Evolutionary conservation across 192 early-diverging fungal genomes (phyloP).

Genomic region (Entophlyctis helioformis): DNA sequence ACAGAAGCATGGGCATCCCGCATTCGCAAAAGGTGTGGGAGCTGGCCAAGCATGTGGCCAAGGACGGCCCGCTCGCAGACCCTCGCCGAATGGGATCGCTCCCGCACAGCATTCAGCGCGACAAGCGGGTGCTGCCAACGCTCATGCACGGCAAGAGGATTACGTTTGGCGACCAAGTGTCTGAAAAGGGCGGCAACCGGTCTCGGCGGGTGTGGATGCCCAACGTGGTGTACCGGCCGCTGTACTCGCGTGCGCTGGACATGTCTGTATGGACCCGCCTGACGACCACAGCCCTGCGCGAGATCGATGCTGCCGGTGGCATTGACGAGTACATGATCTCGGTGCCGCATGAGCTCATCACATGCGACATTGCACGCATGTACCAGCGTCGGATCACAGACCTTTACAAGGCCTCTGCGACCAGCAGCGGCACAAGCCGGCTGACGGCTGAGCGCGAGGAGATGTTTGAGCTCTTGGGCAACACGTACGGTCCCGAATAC

Average conservation of each 20-base stretch:
- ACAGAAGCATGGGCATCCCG: no score
- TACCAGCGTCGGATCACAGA: no score
- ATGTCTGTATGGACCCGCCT: slow-evolving; percentile 33
- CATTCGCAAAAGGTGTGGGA: no score
- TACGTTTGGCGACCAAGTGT: slow-evolving; percentile 29
- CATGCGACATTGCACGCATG: no score
- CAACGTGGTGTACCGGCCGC: slow-evolving; percentile 31
- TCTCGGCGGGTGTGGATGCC: slow-evolving; percentile 25
- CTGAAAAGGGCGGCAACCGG: slow-evolving; percentile 21
- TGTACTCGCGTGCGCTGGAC: slow-evolving; percentile 32
- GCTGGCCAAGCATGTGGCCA: no score
- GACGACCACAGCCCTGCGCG: slow-evolving; percentile 22
- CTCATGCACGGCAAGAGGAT: slow-evolving; percentile 43
- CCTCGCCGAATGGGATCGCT: slow-evolving; percentile 21
- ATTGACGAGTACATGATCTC: slow-evolving; percentile 38
- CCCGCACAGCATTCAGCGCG: slow-evolving; percentile 13
- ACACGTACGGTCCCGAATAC: no score
- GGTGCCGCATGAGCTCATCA: slow-evolving; percentile 6
- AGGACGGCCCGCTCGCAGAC: slow-evolving; percentile 19
- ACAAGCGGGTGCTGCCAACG: slow-evolving; percentile 24
- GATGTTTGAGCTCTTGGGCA: no score
- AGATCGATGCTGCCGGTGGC: slow-evolving; percentile 30
- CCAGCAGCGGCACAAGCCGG: no score
- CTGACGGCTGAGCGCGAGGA: no score
- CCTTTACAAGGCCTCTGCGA: no score